A percentile compares a stretch with the other conserved stretches of the same genome.
phyloP scores from a whole-genome alignment of 768 basidiomycete genomes.

The Termitomyces sp. region DNA sequence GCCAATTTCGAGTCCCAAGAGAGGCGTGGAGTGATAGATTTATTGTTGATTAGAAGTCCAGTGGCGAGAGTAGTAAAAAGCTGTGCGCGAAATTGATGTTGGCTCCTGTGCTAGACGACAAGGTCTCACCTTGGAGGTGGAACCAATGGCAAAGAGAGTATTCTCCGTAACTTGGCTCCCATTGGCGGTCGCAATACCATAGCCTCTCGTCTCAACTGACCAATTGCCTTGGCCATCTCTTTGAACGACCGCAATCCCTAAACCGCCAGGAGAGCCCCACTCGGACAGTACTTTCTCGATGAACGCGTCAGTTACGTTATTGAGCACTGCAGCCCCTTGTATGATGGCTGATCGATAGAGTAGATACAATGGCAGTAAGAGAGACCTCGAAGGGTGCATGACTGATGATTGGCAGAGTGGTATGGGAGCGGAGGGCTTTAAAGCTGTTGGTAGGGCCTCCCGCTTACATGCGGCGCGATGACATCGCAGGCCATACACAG shows the following conservation, averaged over 20 bases:
- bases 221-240: constrained; percentile 22
- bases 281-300: constrained; percentile 22
- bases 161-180: constrained; percentile 25
- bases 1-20: constrained; percentile 27
- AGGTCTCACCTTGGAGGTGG: constrained; percentile 28
- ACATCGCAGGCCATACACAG: background rate
- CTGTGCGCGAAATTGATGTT: constrained; percentile 7
- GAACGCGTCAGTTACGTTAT: constrained; percentile 19
- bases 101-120: background rate
- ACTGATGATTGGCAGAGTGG: background rate
- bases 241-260: constrained; percentile 28
- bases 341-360: background rate
- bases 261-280: constrained; percentile 28
- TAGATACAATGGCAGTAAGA: too few relatives aligned
- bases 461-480: background rate
- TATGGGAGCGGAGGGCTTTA: background rate
- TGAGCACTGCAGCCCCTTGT: constrained; percentile 16
- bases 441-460: background rate
- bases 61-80: constrained; percentile 25
- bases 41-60: constrained; percentile 28
- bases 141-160: constrained; percentile 30
- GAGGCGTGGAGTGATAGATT: constrained; percentile 24
- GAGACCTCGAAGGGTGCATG: too few relatives aligned
- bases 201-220: constrained; percentile 30
- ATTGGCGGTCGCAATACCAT: constrained; percentile 25